Evolutionary conservation across 1,139 yeast species (phyloP), one percentile per base, ranked within the genome.

Genomic region (Zygosaccharomyces sapae): DNA sequence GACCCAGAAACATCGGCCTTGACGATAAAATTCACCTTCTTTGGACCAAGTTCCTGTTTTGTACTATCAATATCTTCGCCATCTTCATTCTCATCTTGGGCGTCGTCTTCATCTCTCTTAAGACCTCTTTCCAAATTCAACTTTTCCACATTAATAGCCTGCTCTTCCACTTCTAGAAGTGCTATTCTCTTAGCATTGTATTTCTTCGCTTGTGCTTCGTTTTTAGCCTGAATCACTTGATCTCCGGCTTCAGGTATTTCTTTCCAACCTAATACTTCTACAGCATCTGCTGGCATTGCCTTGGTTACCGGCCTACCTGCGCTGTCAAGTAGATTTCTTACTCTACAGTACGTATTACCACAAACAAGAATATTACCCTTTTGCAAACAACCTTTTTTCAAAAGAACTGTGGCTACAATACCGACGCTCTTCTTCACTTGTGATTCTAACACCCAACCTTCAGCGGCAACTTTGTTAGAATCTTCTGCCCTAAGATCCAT

Each of bases 191-290:
- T 83, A 6, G 75, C 75, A 12, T 83, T 74, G 5, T 85, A 95
- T 56, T 80, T 81, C 58, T 87, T 90, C 9, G 96, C 96, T 36
- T 73, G 66, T 27, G 77, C 74, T 62, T 90, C 97, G 55, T 71
- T 77, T 50, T 77, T 76, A 6, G 95, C 95, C 62, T 88, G 85
- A 5, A 92, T 65, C 1, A 86, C 80, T 55, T 79, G 81, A 54
- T 89, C 96, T 2, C 98, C 98, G 16, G 96, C 94, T 44, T 80
- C 86, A 0, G 98, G 98, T 41, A 89, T 70, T 36, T 82, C 92
- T 62, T 86, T 88, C 98, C 98, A 92, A 0, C 98, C 98, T 68
- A 89, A 77, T 4, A 92, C 75, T 59, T 89, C 95, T 1, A 88
- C 95, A 0, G 97, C 97, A 2, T 86, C 83, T 0, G 97, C 86